phyloP scores from a whole-genome alignment of 1,139 yeast genomes.

The Geotrichum siamense region DNA sequence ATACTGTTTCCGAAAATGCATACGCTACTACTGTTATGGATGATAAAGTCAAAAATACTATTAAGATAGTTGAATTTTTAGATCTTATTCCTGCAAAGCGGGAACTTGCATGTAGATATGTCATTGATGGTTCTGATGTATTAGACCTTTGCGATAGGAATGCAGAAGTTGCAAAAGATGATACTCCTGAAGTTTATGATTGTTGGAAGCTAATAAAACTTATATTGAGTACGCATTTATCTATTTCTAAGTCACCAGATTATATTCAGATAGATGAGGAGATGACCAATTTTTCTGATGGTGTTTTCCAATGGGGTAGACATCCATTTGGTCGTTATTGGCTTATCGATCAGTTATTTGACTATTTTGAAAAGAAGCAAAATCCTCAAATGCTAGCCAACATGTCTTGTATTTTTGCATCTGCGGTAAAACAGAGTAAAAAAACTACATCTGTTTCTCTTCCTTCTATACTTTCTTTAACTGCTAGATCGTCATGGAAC shows the following conservation, averaged over 20 bases:
- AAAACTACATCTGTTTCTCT: not conserved
- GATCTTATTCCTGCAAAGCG: slow-evolving; percentile 68
- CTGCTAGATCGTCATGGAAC: not conserved
- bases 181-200: slow-evolving; percentile 56
- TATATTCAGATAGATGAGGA: slow-evolving; percentile 3
- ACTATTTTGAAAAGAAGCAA: slow-evolving; percentile 54
- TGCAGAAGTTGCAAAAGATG: slow-evolving; percentile 54
- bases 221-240: slow-evolving; percentile 22
- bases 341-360: slow-evolving; percentile 57
- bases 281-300: slow-evolving; percentile 8
- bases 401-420: slow-evolving; percentile 58
- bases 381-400: slow-evolving; percentile 88
- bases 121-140: slow-evolving; percentile 60
- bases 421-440: not conserved
- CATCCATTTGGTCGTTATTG: slow-evolving; percentile 78
- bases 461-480: slow-evolving; percentile 1
- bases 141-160: slow-evolving; percentile 62
- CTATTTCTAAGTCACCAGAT: slow-evolving; percentile 7
- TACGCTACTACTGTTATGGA: slow-evolving; percentile 11
- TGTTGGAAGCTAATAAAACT: slow-evolving; percentile 59
- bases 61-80: slow-evolving; percentile 40
- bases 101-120: slow-evolving; percentile 71
- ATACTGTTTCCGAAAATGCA: slow-evolving; percentile 10
- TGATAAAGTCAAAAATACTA: slow-evolving; percentile 8
- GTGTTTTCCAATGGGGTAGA: slow-evolving; percentile 53